phyloP scores from a whole-genome alignment of 1,284 basidiomycete species.

The Abortiporus biennis region DNA sequence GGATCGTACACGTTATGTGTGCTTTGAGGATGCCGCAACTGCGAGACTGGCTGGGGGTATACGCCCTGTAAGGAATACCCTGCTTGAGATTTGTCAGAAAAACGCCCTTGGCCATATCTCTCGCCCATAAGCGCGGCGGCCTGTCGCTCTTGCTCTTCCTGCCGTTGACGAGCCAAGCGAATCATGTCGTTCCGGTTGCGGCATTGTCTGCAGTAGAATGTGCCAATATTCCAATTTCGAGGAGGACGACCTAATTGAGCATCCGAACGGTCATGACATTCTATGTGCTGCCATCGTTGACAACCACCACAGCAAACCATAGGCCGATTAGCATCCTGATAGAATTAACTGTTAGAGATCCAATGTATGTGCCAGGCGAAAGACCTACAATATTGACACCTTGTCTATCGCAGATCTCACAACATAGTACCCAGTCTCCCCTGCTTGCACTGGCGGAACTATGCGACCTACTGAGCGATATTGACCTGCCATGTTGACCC shows the following conservation, averaged over 20 bases:
- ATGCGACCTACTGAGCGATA: slow-evolving; percentile 36
- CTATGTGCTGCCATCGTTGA: slow-evolving; percentile 78
- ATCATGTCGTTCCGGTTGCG: slow-evolving; percentile 10
- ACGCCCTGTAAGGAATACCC: too few species aligned
- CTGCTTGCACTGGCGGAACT: too few species aligned
- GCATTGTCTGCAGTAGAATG: slow-evolving; percentile 47
- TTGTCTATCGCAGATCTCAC: slow-evolving; percentile 70
- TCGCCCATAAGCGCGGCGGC: too few species aligned
- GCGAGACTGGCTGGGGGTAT: too few species aligned
- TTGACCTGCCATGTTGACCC: slow-evolving; percentile 21
- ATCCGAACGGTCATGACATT: slow-evolving; percentile 69
- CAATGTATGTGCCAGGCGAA: slow-evolving; percentile 2
- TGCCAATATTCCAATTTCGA: slow-evolving; percentile 69
- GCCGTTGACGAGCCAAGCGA: not conserved
- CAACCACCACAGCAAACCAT: slow-evolving; percentile 79
- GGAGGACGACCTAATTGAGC: slow-evolving; percentile 45
- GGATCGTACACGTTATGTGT: too few species aligned
- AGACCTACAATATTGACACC: slow-evolving; percentile 63
- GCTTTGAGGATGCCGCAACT: too few species aligned
- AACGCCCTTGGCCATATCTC: too few species aligned
- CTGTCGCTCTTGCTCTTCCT: too few species aligned
- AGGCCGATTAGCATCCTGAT: slow-evolving; percentile 67
- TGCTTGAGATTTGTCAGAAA: too few species aligned
- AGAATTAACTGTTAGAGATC: slow-evolving; percentile 9
- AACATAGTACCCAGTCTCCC: slow-evolving; percentile 79